Conservation (phyloP, 495 filamentous ascomycete genomes). For the Friedmanniomyces simplex region DNA sequence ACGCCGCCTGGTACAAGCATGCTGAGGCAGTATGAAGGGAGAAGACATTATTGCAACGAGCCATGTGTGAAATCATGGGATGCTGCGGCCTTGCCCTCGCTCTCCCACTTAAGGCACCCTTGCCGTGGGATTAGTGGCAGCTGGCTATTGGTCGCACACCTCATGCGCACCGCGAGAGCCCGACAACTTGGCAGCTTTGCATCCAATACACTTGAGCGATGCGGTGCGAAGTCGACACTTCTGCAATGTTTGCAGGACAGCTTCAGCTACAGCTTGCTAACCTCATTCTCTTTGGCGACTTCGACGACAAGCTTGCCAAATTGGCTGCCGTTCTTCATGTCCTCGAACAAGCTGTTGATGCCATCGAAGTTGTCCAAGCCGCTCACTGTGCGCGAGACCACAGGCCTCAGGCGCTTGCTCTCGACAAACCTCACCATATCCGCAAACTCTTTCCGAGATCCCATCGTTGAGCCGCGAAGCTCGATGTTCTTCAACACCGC, state of each 20-base stretch:
- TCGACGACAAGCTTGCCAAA: slow-evolving; percentile 37
- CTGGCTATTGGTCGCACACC: not conserved
- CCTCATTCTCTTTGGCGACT: slow-evolving; percentile 21
- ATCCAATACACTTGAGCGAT: no score
- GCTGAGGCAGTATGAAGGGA: not conserved
- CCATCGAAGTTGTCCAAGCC: slow-evolving; percentile 29
- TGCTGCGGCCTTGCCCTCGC: not conserved
- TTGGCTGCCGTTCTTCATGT: slow-evolving; percentile 35
- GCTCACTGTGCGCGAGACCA: slow-evolving; percentile 27
- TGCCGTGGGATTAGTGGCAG: not conserved
- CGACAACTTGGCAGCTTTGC: no score
- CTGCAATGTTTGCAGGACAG: not conserved
- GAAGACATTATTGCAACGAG: not conserved
- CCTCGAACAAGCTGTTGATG: slow-evolving; percentile 35
- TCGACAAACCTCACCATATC: slow-evolving; percentile 35
- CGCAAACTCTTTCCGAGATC: slow-evolving; percentile 36
- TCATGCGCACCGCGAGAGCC: no score
- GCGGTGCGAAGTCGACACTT: not conserved
- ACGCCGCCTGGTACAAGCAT: not conserved
- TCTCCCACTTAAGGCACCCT: not conserved
- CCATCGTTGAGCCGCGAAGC: slow-evolving; percentile 35
- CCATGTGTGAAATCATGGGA: not conserved
- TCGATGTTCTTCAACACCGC: slow-evolving; percentile 37
- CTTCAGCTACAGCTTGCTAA: slow-evolving; percentile 11
- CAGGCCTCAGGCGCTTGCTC: slow-evolving; percentile 29